A percentile compares a stretch with the other conserved stretches of the same genome.
These are phyloP conservation scores for Colletotrichum agaves DNA, from an alignment of 2,329 filamentous ascomycete genomes.

Conservation along the genomic window DNA sequence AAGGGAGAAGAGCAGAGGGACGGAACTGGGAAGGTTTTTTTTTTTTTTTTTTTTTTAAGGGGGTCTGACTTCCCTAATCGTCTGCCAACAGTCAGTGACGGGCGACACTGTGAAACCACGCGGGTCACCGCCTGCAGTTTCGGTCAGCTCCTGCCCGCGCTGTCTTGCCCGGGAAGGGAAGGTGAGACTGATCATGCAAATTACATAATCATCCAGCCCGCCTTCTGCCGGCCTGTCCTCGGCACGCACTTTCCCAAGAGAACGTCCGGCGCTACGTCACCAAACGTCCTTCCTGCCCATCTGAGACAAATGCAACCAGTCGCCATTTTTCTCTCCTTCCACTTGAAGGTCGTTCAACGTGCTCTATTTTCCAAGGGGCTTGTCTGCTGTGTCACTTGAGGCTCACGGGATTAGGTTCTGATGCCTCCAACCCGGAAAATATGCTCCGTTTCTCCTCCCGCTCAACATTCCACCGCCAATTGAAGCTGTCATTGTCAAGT, in stretches of 20 bases:
- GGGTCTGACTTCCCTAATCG: too few relatives aligned
- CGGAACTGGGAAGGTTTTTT: not conserved
- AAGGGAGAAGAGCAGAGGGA: not conserved
- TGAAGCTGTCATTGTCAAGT: not conserved
- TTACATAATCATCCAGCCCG: slow-evolving; percentile 33
- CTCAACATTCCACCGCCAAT: not conserved
- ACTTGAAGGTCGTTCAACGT: not conserved
- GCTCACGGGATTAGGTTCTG: not conserved
- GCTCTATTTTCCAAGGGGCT: not conserved
- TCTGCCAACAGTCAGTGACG: not conserved
- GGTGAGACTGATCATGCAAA: not conserved
- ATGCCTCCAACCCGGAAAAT: not conserved
- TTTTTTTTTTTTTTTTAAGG: not conserved
- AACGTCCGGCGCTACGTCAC: slow-evolving; percentile 14
- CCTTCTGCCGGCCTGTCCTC: slow-evolving; percentile 2
- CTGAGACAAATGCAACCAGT: slow-evolving; percentile 6
- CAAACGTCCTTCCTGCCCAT: not conserved
- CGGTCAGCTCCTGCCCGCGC: not conserved
- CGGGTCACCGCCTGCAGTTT: slow-evolving; percentile 9
- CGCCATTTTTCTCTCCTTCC: not conserved
- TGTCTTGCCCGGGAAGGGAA: not conserved
- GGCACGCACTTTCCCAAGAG: slow-evolving; percentile 14
- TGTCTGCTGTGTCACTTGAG: not conserved
- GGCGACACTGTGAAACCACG: slow-evolving; percentile 1
- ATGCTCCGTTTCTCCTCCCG: not conserved